phyloP scores from a whole-genome alignment of 148 eudicot species.

The Diospyros lotus region DNA sequence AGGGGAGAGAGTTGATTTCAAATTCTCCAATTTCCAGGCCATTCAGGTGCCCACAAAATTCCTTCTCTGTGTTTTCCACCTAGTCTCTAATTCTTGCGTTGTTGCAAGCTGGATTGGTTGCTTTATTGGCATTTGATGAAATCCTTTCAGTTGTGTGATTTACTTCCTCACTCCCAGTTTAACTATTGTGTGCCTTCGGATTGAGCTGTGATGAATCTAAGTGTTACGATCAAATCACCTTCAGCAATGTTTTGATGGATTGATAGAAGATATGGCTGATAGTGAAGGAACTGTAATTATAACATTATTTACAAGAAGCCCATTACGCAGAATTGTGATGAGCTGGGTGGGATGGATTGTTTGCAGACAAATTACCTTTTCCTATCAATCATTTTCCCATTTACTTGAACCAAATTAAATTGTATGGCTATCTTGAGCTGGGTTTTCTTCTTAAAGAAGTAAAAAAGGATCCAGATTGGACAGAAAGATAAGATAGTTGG shows the following conservation, averaged over 20 bases:
- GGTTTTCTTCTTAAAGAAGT: no score
- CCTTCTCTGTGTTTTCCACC: neutral
- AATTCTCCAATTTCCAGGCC: slow-evolving; percentile 52
- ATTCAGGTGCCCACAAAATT: slow-evolving; percentile 31
- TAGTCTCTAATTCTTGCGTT: neutral
- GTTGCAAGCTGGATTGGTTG: neutral
- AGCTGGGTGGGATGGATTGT: no score
- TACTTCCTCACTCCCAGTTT: neutral
- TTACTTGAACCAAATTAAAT: no score
- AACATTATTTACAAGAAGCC: no score
- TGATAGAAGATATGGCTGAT: no score
- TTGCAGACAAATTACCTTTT: no score
- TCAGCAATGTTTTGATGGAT: neutral
- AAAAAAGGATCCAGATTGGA: no score
- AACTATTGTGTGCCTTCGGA: neutral
- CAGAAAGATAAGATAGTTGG: no score
- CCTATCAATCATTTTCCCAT: no score
- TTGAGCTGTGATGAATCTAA: neutral
- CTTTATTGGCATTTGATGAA: neutral
- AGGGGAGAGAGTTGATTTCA: slow-evolving; percentile 47
- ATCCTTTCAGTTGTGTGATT: neutral
- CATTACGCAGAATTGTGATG: no score
- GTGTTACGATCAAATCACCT: neutral
- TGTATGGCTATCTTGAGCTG: no score
- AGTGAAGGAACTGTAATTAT: no score